phyloP scores from a whole-genome alignment of 495 filamentous ascomycete species.

The Hypomontagnella submonticulosa region DNA sequence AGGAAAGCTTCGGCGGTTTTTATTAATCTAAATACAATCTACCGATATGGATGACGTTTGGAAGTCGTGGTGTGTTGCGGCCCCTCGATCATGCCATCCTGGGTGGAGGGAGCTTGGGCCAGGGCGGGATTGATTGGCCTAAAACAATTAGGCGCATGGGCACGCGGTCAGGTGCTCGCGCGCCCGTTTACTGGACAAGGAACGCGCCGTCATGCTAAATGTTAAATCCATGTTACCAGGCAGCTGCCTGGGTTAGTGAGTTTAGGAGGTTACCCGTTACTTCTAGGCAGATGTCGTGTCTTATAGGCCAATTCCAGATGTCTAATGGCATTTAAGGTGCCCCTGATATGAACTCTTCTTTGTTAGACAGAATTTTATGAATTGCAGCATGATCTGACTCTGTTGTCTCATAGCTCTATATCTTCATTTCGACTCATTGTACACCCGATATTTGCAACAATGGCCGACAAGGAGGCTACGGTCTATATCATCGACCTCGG shows the following conservation, averaged over 20 bases:
- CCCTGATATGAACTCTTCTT: background rate
- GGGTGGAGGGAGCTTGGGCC: slow-evolving; percentile 33
- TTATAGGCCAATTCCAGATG: slow-evolving; percentile 26
- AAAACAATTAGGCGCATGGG: slow-evolving; percentile 48
- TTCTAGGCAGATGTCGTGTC: slow-evolving; percentile 35
- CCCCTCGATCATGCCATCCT: slow-evolving; percentile 37
- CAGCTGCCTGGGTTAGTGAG: background rate
- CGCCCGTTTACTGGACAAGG: slow-evolving; percentile 27
- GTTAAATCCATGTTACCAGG: background rate
- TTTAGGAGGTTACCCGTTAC: slow-evolving; percentile 4
- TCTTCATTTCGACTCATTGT: slow-evolving; percentile 2
- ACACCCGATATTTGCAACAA: slow-evolving; percentile 50
- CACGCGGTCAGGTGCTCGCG: slow-evolving; percentile 44
- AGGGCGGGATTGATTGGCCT: slow-evolving; percentile 23
- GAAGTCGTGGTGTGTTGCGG: slow-evolving; percentile 19
- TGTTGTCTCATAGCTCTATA: background rate
- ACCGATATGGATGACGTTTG: slow-evolving; percentile 31
- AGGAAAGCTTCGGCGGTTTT: slow-evolving; percentile 20
- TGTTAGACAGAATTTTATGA: background rate
- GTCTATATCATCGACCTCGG: slow-evolving; percentile 93
- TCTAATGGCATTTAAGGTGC: slow-evolving; percentile 8
- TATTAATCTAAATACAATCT: slow-evolving; percentile 11
- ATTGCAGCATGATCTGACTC: background rate
- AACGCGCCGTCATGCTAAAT: slow-evolving; percentile 19
- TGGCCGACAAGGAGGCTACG: slow-evolving; percentile 95